Conservation (phyloP, 2,329 filamentous ascomycete genomes). For the Aureobasidium sp. region DNA sequence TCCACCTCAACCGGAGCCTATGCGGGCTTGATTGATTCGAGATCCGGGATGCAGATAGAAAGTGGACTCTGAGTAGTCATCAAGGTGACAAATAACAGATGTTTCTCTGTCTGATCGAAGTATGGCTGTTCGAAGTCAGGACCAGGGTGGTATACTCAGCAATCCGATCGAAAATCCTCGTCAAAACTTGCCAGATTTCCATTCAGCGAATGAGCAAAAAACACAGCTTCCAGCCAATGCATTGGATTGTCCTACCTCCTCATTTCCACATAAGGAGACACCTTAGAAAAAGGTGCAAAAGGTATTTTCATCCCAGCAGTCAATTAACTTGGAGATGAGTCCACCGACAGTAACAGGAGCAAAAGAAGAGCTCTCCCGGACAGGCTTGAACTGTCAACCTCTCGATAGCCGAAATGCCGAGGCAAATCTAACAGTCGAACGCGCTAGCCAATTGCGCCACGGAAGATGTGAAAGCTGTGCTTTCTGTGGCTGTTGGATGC, state of each 20-base stretch:
- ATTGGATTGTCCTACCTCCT: no score
- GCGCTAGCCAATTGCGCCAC: conserved; percentile 7
- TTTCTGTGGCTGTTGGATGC: background rate
- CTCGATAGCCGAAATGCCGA: background rate
- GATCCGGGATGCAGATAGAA: no score
- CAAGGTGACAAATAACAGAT: no score
- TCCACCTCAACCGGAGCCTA: no score
- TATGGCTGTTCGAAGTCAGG: fast-evolving
- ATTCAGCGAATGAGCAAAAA: background rate
- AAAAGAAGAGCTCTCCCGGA: background rate
- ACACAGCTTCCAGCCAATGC: background rate
- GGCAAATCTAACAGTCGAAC: background rate
- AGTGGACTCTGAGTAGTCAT: no score
- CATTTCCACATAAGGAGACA: no score
- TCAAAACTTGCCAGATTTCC: background rate
- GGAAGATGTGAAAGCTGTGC: background rate
- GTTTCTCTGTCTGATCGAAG: no score
- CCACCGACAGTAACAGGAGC: no score
- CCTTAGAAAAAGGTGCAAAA: background rate
- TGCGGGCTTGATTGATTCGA: no score
- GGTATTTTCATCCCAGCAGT: no score
- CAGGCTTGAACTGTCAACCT: background rate
- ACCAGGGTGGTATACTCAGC: background rate
- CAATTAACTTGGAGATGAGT: no score
- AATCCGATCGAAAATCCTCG: background rate